phyloP scores from a whole-genome alignment of 1,139 yeast genomes.

The Nadsonia commutata region DNA sequence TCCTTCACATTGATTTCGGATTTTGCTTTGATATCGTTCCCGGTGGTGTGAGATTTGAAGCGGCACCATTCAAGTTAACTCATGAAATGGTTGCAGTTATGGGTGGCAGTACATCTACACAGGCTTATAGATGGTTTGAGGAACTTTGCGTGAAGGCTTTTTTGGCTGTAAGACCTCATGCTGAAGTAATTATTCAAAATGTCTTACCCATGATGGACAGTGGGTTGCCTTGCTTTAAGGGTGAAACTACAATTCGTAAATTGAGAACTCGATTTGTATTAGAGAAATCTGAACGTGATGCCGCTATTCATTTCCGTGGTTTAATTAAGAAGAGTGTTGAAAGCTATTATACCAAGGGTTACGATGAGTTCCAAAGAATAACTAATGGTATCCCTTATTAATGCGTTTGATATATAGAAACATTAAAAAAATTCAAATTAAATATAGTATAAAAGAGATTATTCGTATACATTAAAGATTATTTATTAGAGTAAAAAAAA shows the following conservation, averaged over 20 bases:
- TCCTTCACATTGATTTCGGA: slow-evolving; percentile 93
- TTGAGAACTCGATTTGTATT: slow-evolving; percentile 71
- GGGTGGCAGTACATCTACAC: slow-evolving; percentile 79
- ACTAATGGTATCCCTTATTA: slow-evolving; percentile 94
- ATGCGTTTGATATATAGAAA: background rate
- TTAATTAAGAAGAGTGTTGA: slow-evolving; percentile 75
- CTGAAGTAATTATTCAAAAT: slow-evolving; percentile 72
- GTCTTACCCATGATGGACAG: slow-evolving; percentile 89
- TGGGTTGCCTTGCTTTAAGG: slow-evolving; percentile 92
- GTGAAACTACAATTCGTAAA: slow-evolving; percentile 62
- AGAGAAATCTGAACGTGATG: slow-evolving; percentile 68
- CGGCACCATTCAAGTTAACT: slow-evolving; percentile 92
- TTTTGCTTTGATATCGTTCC: slow-evolving; percentile 98
- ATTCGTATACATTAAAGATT: too few relatives aligned
- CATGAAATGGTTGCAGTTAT: slow-evolving; percentile 92
- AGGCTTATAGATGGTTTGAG: slow-evolving; percentile 87
- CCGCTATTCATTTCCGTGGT: slow-evolving; percentile 60
- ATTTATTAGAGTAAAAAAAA: background rate
- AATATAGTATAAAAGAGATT: too few relatives aligned
- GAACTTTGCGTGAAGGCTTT: slow-evolving; percentile 89
- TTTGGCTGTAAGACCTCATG: slow-evolving; percentile 77
- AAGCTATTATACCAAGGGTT: slow-evolving; percentile 81
- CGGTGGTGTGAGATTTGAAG: slow-evolving; percentile 96
- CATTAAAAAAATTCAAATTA: too few relatives aligned
- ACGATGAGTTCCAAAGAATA: slow-evolving; percentile 91